A percentile compares a stretch with the other conserved stretches of the same genome.
Conservation (phyloP, 441 rosid species). For the Pelargonium australe region DNA sequence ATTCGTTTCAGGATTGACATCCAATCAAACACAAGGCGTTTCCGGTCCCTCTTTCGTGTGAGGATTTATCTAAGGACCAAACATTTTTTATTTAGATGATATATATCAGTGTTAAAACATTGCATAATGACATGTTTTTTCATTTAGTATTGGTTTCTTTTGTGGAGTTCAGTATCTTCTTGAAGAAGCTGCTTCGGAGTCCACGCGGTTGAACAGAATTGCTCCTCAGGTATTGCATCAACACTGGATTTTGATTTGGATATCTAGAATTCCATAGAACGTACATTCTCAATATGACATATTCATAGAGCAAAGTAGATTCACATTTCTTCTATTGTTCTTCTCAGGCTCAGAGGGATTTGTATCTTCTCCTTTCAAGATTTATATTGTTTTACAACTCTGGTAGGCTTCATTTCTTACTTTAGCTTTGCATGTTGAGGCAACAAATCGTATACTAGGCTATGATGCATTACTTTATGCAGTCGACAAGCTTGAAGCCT, state of each 20-base stretch:
- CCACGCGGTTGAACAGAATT: slow-evolving; percentile 51
- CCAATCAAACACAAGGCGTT: slow-evolving; percentile 79
- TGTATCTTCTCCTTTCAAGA: slow-evolving; percentile 75
- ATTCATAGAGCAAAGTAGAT: slow-evolving; percentile 10
- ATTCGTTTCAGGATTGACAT: slow-evolving; percentile 75
- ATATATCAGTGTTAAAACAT: not conserved
- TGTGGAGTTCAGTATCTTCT: slow-evolving; percentile 64
- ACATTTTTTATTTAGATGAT: not conserved
- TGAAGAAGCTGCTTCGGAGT: slow-evolving; percentile 75
- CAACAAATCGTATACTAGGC: slow-evolving; percentile 9
- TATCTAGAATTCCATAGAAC: too few species aligned
- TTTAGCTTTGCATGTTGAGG: slow-evolving; percentile 1
- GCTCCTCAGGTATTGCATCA: slow-evolving; percentile 60
- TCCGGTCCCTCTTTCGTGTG: slow-evolving; percentile 72
- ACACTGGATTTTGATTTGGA: too few species aligned
- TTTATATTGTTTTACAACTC: slow-evolving; percentile 84
- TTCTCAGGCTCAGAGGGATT: slow-evolving; percentile 76
- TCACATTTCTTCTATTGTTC: slow-evolving; percentile 5
- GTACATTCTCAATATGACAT: not conserved
- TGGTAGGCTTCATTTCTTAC: slow-evolving; percentile 36
- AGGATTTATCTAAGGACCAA: slow-evolving; percentile 19
- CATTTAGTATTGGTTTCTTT: slow-evolving; percentile 4
- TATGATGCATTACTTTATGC: slow-evolving; percentile 23
- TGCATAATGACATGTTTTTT: slow-evolving; percentile 8
- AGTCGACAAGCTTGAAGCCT: slow-evolving; percentile 75